Base-by-base conservation (phyloP, 2,329 filamentous ascomycete genomes). In the Zelopaecilomyces penicillatus region DNA sequence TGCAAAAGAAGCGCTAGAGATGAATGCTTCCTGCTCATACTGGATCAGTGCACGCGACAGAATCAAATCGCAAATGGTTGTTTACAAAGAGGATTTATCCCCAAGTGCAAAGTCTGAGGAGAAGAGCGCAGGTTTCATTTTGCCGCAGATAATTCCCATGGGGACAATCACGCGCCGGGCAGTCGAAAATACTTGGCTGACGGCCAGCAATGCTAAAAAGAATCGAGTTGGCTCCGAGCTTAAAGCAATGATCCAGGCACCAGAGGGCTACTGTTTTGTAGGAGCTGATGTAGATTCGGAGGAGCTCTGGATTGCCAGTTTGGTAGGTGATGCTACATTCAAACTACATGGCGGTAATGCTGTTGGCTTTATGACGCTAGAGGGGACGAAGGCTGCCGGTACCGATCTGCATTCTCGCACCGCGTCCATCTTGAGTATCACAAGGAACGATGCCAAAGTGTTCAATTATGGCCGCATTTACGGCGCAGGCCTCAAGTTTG, bases 401-500 rank as follows among this genome's bases (percentile, higher is more conserved):
- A 98, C 91, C 0, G 91, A 98, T 63, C 68, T 97, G 45, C 91
- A 98, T 65, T 96, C 90, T 5, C 86, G 91, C 30, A 98, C 93
- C 29, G 94, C 93, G 1, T 75, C 77, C 5, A 98, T 98, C 46
- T 66, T 98, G 2, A 91, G 90, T 5, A 98, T 98, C 49, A 94
- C 88, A 3, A 79, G 93, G 49, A 96, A 96, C 57, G 82, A 96
- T 57, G 93, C 93, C 47, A 98, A 98, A 61, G 81, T 98, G 1
- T 98, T 98, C 73, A 98, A 98, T 63, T 98, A 98, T 56, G 94
- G 94, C 6, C 87, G 94, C 35, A 98, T 98, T 40, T 98, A 98
- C 58, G 94, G 93, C n/a, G 94, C 93, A 4, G 94, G 93, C 0
- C 70, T 97, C 41, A 95, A 89, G 55, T 98, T 98, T 59, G 93